Conservation (phyloP, 2,329 filamentous ascomycete genomes). For the Phaeomoniella chlamydospora region DNA sequence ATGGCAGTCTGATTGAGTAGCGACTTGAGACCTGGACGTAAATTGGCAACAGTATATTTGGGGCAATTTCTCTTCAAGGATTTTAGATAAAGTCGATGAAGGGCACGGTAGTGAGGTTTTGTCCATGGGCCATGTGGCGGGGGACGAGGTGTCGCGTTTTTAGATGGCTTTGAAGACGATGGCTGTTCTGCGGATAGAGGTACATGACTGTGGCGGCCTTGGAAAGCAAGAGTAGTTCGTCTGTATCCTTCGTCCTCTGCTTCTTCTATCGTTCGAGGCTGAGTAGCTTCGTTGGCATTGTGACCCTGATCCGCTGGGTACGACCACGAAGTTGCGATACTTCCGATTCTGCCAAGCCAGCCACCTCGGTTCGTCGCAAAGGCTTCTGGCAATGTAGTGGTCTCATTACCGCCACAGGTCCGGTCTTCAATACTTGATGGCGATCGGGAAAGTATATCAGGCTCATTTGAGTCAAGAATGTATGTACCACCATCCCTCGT, state of each 20-base stretch:
- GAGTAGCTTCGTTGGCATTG: not conserved
- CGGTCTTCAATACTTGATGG: not conserved
- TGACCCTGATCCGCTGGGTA: not conserved
- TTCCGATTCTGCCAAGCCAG: not conserved
- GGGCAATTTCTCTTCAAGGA: slow-evolving; percentile 7
- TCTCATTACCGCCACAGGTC: not conserved
- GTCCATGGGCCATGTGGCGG: not conserved
- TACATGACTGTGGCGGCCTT: no score
- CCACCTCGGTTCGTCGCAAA: not conserved
- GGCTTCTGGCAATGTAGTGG: not conserved
- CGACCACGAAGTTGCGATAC: not conserved
- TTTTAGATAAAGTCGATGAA: slow-evolving; percentile 13
- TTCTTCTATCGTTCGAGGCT: not conserved
- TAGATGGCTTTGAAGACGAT: not conserved
- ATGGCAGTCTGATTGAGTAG: not conserved
- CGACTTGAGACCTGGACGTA: slow-evolving; percentile 5
- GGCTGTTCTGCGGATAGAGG: not conserved
- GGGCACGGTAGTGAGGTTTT: not conserved
- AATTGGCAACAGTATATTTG: slow-evolving; percentile 10
- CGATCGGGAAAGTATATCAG: not conserved
- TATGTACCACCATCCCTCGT: not conserved
- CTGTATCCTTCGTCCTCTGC: not conserved
- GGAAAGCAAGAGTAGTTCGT: not conserved
- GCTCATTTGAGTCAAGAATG: not conserved
- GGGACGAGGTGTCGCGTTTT: not conserved